A percentile compares a stretch with the other conserved stretches of the same genome.
Evolutionary conservation across 1,139 yeast genomes (phyloP).

Genomic region (Debaryomyces fabryi): DNA sequence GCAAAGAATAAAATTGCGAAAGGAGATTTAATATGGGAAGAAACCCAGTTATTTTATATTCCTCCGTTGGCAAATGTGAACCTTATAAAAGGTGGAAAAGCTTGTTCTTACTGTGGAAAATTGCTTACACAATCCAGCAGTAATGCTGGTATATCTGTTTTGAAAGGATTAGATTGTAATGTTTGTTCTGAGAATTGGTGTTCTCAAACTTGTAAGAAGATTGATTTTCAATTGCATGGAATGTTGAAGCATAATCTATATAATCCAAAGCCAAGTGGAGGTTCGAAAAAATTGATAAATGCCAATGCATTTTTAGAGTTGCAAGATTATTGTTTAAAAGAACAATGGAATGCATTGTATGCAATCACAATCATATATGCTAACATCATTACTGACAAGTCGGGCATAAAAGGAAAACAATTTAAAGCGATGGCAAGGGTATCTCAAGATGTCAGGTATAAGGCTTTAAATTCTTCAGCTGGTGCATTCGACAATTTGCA

Average conservation of each 20-base stretch:
- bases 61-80: constrained; percentile 73
- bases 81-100: constrained; percentile 65
- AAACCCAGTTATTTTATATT: constrained; percentile 62
- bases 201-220: constrained; percentile 59
- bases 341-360: constrained; percentile 71
- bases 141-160: constrained; percentile 31
- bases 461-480: constrained; percentile 60
- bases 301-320: constrained; percentile 55
- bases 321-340: constrained; percentile 63
- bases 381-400: constrained; percentile 46
- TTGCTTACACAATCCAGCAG: constrained; percentile 43
- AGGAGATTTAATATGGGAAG: constrained; percentile 61
- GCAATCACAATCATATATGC: constrained; percentile 65
- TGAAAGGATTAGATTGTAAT: constrained; percentile 66
- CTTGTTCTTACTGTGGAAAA: constrained; percentile 81
- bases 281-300: constrained; percentile 37
- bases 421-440: constrained; percentile 70
- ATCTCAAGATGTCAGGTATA: constrained; percentile 65
- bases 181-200: constrained; percentile 78
- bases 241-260: constrained; percentile 55
- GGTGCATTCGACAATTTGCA: constrained; percentile 54
- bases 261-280: constrained; percentile 29
- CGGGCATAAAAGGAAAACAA: constrained; percentile 43
- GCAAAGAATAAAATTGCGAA: constrained; percentile 47
- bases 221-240: constrained; percentile 55